phyloP scores from a whole-genome alignment of 2,329 filamentous ascomycete species.

The Cadophora luteo-olivacea region DNA sequence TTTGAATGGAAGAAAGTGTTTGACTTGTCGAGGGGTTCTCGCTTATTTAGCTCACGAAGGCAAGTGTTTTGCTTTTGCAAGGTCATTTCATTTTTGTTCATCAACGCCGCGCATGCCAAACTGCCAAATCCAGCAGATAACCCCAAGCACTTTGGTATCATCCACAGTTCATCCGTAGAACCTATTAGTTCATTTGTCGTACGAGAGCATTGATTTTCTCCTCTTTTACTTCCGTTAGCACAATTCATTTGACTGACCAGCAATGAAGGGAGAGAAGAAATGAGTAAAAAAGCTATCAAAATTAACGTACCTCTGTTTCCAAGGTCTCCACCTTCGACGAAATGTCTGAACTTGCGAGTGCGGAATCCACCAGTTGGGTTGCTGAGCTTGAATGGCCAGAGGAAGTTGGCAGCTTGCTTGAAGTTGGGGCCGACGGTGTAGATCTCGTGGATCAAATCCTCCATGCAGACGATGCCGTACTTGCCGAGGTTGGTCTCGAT shows the following conservation, averaged over 20 bases:
- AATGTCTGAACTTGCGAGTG: constrained; percentile 78
- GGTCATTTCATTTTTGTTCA: constrained; percentile 32
- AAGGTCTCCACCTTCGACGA: constrained; percentile 72
- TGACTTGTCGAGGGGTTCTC: constrained; percentile 14
- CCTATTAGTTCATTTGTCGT: constrained; percentile 93
- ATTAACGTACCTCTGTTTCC: constrained; percentile 80
- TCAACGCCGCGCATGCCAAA: constrained; percentile 27
- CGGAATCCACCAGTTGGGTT: constrained; percentile 98
- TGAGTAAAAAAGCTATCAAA: background rate
- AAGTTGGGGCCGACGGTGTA: constrained; percentile 98
- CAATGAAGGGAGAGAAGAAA: background rate
- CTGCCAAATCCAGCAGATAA: constrained; percentile 27
- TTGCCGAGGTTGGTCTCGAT: constrained; percentile 97
- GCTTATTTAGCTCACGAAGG: constrained; percentile 21
- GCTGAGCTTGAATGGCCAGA: constrained; percentile 99
- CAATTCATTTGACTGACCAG: background rate
- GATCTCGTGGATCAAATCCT: constrained; percentile 99
- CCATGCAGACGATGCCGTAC: constrained; percentile 98
- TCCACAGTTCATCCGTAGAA: constrained; percentile 23
- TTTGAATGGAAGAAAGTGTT: no score
- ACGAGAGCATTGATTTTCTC: constrained; percentile 85
- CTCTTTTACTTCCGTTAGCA: constrained; percentile 1
- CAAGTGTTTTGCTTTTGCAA: constrained; percentile 22
- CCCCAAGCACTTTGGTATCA: constrained; percentile 19
- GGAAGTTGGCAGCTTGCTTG: constrained; percentile 96